Evolutionary conservation across 2,329 filamentous ascomycete genomes (phyloP), one percentile per base, ranked within the genome.

Genomic region (Penicillium corylophilum): DNA sequence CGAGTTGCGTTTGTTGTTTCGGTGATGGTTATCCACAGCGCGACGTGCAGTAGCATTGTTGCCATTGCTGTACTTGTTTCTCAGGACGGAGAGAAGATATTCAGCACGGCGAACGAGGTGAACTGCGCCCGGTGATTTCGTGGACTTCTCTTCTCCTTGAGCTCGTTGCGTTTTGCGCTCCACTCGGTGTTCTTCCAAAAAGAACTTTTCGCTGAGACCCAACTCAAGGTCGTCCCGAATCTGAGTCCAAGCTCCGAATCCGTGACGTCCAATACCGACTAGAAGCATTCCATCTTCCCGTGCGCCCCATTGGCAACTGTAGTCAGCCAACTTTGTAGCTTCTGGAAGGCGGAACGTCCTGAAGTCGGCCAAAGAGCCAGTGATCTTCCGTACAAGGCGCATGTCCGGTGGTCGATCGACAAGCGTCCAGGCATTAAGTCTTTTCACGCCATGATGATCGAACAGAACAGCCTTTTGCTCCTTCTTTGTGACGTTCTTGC

Each of bases 261-360:
- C 94, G 67, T 99, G 93, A 50, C 88, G 85, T 61, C 91, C 86
- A 59, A 99, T 96, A 53, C 94, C 94, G 36, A 97, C 84, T 50
- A 95, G 88, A 43, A 99, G 85, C 94, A 99, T 99, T 46, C 90
- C 94, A 69, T 99, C 94, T 72, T 99, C 94, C 55, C 88, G 87
- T 1, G 90, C 85, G 46, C 92, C 91, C 94, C 94, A 99, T 23
- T 89, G 79, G 66, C 91, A 96, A 40, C 86, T 89, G 73, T 97
- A 99, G 65, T 90, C 88, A 2, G 94, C 91, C 20, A 87, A 85
- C 70, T 99, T 99, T 12, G 89, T 92, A 2, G 94, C 94, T 67
- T 97, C 93, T 0, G 89, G 84, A 26, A 99, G 83, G 20, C 92
- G 87, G 74, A 96, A 99, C 41, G 82, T 87, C 62, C 80, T 84